Percentiles rank a stretch among this genome's conserved stretches.
Evolutionary conservation across 768 basidiomycete genomes (phyloP).

Genomic region (Rossbeevera mucosa): DNA sequence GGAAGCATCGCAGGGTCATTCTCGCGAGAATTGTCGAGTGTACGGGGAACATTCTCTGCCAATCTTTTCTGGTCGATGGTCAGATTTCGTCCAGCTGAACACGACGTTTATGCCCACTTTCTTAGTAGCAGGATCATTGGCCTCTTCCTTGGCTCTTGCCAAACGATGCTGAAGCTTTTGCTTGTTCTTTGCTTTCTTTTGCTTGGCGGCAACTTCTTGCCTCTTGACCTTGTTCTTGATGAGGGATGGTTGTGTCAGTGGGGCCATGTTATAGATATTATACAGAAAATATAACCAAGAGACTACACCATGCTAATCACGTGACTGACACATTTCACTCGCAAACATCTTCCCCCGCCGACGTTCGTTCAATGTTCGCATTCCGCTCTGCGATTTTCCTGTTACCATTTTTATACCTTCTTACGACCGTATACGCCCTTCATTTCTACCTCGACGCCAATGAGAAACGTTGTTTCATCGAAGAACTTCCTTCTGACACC

Average conservation of each 20-base stretch:
- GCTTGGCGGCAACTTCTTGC: constrained; percentile 68
- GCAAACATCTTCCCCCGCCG: background rate
- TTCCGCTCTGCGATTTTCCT: constrained; percentile 25
- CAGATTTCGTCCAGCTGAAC: background rate
- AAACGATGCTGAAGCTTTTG: constrained; percentile 78
- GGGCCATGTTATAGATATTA: constrained; percentile 40
- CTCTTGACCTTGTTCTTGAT: constrained; percentile 90
- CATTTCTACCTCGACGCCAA: constrained; percentile 97
- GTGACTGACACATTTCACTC: constrained; percentile 12
- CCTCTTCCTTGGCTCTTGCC: constrained; percentile 72
- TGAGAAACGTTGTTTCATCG: constrained; percentile 92
- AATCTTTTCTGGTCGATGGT: constrained; percentile 60
- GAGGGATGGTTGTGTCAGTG: constrained; percentile 57
- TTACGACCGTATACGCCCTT: constrained; percentile 60
- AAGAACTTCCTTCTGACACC: constrained; percentile 93
- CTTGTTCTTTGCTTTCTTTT: constrained; percentile 73
- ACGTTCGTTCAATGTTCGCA: constrained; percentile 19
- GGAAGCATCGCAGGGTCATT: constrained; percentile 52
- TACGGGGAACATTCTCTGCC: constrained; percentile 80
- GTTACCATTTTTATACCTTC: constrained; percentile 38
- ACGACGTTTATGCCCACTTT: constrained; percentile 47
- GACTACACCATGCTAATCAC: constrained; percentile 2
- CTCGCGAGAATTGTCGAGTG: constrained; percentile 90
- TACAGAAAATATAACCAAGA: background rate
- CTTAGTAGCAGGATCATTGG: constrained; percentile 69